Evolutionary conservation across 176 grass and related monocot genomes (phyloP), one percentile per base, ranked within the genome.

Genomic region (Lolium rigidum): DNA sequence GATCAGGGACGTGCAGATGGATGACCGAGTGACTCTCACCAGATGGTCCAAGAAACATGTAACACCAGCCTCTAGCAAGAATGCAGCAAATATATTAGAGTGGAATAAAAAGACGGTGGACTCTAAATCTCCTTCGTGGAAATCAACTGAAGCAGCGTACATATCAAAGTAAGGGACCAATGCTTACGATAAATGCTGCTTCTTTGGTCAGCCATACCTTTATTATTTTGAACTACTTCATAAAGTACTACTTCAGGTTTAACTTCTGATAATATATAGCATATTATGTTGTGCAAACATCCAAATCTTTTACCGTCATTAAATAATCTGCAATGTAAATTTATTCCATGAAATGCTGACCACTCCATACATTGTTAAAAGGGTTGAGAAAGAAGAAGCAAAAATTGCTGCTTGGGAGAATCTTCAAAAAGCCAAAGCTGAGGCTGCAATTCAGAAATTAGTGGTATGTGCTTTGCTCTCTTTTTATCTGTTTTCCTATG

Each of bases 321-420:
- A 2, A 7, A 56, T 3, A 65, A 17, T 38, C 46, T 74, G 60
- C 24, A 80, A 74, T 49, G 0, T 61, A n/a, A 25, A 69, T 80
- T 70, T 68, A 77, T 26, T 39, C n/a, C 25, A 25, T 70, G 46
- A 73, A 87, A 82, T n/a, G 0, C 51, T 91, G 38, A 89, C 35
- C 18, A 55, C 17, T 88, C 9, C 41, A n/a, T 37, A 58, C 46
- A 88, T 85, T 81, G 20, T 92, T 64, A 54, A 68, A 83, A 98
- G 97, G 90, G 62, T 78, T 83, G 90, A 94, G 79, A 94, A 76
- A 71, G 92, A 96, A 73, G 92, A 96, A 81, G 87, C 90, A 44
- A 94, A 98, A 89, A 91, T 94, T 79, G 88, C 90, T 59, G 97
- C 82, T 69, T 98, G 97, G 97, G 97, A 98, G 84, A 94, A 92